Evolutionary conservation across 2,329 filamentous ascomycete species (phyloP).

Genomic region (Volutella citrinella): DNA sequence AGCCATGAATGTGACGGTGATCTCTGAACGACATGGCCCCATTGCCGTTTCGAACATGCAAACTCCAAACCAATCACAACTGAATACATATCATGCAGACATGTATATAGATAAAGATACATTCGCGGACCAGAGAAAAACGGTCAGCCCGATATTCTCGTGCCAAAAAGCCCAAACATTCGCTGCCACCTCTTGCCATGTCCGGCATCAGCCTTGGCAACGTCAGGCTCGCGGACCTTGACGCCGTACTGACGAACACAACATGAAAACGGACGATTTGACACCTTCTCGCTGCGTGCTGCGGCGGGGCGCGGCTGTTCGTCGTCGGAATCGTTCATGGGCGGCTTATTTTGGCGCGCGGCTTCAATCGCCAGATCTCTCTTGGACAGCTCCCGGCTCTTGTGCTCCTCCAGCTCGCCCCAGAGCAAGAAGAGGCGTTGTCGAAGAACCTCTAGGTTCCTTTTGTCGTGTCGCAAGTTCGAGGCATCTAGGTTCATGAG

Average conservation of each 20-base stretch:
- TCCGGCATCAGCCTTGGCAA: conserved; percentile 42
- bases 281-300: conserved; percentile 23
- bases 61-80: conserved; percentile 1
- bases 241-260: conserved; percentile 72
- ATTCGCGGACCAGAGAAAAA: no score
- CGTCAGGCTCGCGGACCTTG: conserved; percentile 38
- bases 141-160: conserved; percentile 48
- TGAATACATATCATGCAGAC: no score
- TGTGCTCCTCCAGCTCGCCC: conserved; percentile 79
- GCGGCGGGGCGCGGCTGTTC: conserved; percentile 10
- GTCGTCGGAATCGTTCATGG: conserved; percentile 37
- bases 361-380: conserved; percentile 22
- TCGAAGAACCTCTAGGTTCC: conserved; percentile 51
- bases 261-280: conserved; percentile 63
- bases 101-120: no score
- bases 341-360: conserved; percentile 30
- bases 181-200: conserved; percentile 55
- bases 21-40: conserved; percentile 3
- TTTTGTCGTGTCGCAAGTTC: conserved; percentile 52
- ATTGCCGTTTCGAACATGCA: background rate
- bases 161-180: conserved; percentile 63
- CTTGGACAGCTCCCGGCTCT: conserved; percentile 37
- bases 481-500: conserved; percentile 47
- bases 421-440: conserved; percentile 76
- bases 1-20: background rate